Base-by-base conservation (phyloP, 495 filamentous ascomycete species). In the Trichoderma orchidacearum region DNA sequence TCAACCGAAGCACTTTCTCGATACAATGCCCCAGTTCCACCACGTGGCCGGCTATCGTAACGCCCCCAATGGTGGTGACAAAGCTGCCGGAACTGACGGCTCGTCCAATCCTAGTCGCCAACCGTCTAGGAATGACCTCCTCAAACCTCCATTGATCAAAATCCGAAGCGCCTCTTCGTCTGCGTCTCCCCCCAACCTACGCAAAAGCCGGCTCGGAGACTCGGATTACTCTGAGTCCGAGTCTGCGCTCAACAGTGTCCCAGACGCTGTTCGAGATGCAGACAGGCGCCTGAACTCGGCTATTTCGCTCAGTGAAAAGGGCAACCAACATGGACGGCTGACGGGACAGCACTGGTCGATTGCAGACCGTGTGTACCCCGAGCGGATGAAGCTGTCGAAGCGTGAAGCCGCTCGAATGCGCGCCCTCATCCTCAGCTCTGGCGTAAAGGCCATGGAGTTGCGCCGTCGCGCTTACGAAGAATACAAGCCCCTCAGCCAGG, bases 361-460 rank as follows among this genome's bases (percentile, higher is more conserved):
- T 59, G 80, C 85, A 35, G 80, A 86, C 62, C 76, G 76, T 59
- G 75, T 68, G 9, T 66, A 70, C 15, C 66, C 61, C 21, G 69
- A 65, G 30, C 68, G 57, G 45, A 64, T 63, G 31, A 70, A 66
- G 50, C 57, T 80, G 45, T 77, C 76, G 7, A 82, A 80, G 58
- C 77, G 79, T 12, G 90, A 95, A 61, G 78, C 93, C 18, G 87
- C 86, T 53, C 82, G 88, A 36, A 78, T 86, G 2, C 75, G 80
- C 55, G 79, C 89, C 2, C 74, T 94, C 0, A 78, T 95, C 28
- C 74, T 95, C 30, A 87, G 84, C 57, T 85, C 88, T 0, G 90
- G 90, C 45, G 83, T 95, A 65, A 92, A 92, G 68, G 90, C 90
- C 0, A 80, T 82, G 58, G 87, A 90, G 62, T 86, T 95, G 56